phyloP scores from a whole-genome alignment of 495 filamentous ascomycete genomes.

The Haplographium delicatum region DNA sequence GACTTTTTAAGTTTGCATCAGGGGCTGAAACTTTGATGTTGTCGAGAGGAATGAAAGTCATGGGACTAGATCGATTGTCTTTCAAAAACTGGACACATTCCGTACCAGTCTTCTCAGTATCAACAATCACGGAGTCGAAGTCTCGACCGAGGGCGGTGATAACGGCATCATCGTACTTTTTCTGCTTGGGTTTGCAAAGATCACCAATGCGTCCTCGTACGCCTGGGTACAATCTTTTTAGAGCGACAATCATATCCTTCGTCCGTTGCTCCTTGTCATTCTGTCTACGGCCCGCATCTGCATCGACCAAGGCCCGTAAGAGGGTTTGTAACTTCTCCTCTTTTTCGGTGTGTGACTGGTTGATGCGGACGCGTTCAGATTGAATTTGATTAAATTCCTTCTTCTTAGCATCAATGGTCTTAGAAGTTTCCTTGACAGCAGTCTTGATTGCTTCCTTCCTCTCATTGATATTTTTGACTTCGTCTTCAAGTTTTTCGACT shows the following conservation, averaged over 20 bases:
- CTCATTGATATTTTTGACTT: conserved; percentile 63
- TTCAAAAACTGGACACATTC: conserved; percentile 93
- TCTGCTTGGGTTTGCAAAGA: conserved; percentile 92
- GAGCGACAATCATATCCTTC: conserved; percentile 71
- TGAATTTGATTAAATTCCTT: conserved; percentile 79
- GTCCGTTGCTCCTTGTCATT: conserved; percentile 71
- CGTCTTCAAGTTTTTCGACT: conserved; percentile 64
- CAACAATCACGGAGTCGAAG: conserved; percentile 92
- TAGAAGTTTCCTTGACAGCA: conserved; percentile 57
- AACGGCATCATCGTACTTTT: conserved; percentile 89
- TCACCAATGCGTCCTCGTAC: conserved; percentile 88
- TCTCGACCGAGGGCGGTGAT: conserved; percentile 88
- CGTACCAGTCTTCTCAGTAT: conserved; percentile 88
- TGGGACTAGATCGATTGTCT: conserved; percentile 76
- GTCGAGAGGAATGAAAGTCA: conserved; percentile 92
- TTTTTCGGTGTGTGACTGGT: conserved; percentile 76
- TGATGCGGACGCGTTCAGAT: conserved; percentile 74
- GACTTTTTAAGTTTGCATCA: conserved; percentile 85
- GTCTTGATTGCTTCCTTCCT: conserved; percentile 55
- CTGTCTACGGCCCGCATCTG: conserved; percentile 76
- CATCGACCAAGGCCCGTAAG: conserved; percentile 70
- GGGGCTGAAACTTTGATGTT: conserved; percentile 90
- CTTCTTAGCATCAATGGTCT: conserved; percentile 84
- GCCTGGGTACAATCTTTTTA: conserved; percentile 88
- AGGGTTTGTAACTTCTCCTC: conserved; percentile 87